Percentiles rank a stretch among this genome's conserved stretches.
These are phyloP conservation scores for Gossypium mustelinum DNA, from an alignment of 345 rosid genomes.

Conservation along the genomic window DNA sequence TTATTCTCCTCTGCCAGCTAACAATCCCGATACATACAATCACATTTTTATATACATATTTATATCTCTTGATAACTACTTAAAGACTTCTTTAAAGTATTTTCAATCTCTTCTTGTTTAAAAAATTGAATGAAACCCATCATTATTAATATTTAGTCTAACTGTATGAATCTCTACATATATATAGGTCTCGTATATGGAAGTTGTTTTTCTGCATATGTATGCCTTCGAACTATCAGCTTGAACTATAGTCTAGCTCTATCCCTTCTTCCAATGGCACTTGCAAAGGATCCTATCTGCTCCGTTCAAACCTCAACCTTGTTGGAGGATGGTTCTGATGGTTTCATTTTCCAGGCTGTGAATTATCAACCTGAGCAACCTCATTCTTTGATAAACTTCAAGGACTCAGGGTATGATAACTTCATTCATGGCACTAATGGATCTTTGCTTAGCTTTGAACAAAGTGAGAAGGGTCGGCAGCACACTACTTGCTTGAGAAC, in stretches of 20 bases:
- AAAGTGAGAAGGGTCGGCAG: conserved; percentile 24
- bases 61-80: no score
- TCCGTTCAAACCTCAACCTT: conserved; percentile 19
- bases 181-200: conserved; percentile 6
- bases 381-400: conserved; percentile 66
- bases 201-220: conserved; percentile 9
- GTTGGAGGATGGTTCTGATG: conserved; percentile 23
- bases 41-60: not conserved
- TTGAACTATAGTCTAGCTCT: conserved; percentile 2
- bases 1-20: conserved; percentile 42
- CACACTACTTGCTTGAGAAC: conserved; percentile 3
- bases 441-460: conserved; percentile 68
- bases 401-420: conserved; percentile 20
- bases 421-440: conserved; percentile 30
- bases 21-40: conserved; percentile 34
- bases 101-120: no score
- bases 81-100: no score
- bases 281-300: conserved; percentile 27
- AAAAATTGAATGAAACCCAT: not conserved
- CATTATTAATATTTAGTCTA: not conserved
- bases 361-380: conserved; percentile 31
- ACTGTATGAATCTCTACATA: conserved; percentile 16
- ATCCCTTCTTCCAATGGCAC: conserved; percentile 37
- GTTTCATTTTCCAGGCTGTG: conserved; percentile 33
- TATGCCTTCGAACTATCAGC: not conserved